Evolutionary conservation across 805 yeast genomes (phyloP).

Genomic region (Teunomyces gatunensis): DNA sequence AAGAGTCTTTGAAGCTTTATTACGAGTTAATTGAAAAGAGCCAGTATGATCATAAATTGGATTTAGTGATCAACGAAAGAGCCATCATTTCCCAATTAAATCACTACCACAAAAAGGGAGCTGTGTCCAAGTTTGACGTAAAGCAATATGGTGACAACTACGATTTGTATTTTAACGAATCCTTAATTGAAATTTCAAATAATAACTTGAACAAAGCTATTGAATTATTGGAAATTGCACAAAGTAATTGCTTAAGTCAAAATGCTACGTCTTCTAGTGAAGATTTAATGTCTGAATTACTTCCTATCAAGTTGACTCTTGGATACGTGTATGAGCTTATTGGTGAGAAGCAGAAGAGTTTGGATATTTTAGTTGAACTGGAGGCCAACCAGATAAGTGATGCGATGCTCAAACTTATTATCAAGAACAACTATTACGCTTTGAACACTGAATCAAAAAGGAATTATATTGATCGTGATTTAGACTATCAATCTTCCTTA

Average conservation of each 20-base stretch:
- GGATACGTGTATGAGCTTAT: conserved; percentile 48
- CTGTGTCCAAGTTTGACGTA: conserved; percentile 1
- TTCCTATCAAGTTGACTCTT: conserved; percentile 59
- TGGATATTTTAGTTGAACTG: conserved; percentile 29
- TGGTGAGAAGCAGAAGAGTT: conserved; percentile 34
- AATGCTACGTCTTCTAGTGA: conserved; percentile 41
- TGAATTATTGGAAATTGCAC: conserved; percentile 45
- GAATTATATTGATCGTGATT: conserved; percentile 30
- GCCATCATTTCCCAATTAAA: conserved; percentile 59
- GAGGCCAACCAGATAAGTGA: conserved; percentile 34
- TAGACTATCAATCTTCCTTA: conserved; percentile 24
- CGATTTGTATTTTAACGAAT: conserved; percentile 60
- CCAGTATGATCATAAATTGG: conserved; percentile 45
- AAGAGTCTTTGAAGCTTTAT: conserved; percentile 47
- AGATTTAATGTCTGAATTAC: conserved; percentile 50
- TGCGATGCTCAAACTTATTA: conserved; percentile 37
- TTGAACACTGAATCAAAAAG: conserved; percentile 10
- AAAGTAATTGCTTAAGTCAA: conserved; percentile 35
- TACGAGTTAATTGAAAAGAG: conserved; percentile 34
- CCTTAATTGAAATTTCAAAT: conserved; percentile 47
- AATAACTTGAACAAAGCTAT: conserved; percentile 42
- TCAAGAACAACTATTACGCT: conserved; percentile 45
- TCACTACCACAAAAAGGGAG: conserved; percentile 6
- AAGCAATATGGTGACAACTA: conserved; percentile 24
- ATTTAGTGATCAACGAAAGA: conserved; percentile 61